A percentile compares a stretch with the other conserved stretches of the same genome.
Evolutionary conservation across 805 yeast genomes (phyloP).

Genomic region (Wickerhamiella australiensis): DNA sequence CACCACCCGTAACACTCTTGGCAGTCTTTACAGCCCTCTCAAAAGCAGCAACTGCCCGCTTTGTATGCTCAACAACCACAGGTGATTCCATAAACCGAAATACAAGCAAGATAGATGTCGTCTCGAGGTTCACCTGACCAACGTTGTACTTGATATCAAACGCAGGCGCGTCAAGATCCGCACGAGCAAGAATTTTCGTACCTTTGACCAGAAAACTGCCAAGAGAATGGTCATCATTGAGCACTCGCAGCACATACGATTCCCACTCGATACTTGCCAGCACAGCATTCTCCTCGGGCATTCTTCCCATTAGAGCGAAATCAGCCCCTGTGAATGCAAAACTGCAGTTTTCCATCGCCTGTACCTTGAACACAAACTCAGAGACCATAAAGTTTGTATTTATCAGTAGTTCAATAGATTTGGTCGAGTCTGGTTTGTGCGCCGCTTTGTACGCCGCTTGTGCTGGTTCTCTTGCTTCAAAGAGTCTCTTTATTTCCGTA

Average conservation of each 20-base stretch:
- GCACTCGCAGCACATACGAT: slow-evolving; percentile 4
- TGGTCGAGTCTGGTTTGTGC: too few relatives aligned
- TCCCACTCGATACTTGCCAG: slow-evolving; percentile 9
- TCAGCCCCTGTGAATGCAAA: slow-evolving; percentile 7
- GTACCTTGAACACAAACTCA: slow-evolving; percentile 6
- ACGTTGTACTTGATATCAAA: slow-evolving; percentile 10
- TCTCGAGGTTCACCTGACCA: slow-evolving; percentile 11
- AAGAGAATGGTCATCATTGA: not conserved
- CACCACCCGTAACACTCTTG: not conserved
- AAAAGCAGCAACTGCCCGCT: not conserved
- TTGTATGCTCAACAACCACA: not conserved
- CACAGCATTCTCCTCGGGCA: slow-evolving; percentile 8
- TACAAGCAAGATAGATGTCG: slow-evolving; percentile 2
- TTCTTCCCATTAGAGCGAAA: slow-evolving; percentile 4
- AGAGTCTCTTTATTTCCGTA: not conserved
- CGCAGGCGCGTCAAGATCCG: slow-evolving; percentile 13
- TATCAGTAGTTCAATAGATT: not conserved
- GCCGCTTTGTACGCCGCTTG: too few relatives aligned
- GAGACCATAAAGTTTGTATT: slow-evolving; percentile 7
- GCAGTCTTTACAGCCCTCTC: not conserved
- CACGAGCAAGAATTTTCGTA: slow-evolving; percentile 7
- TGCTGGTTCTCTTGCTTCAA: too few relatives aligned
- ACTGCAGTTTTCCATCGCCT: not conserved
- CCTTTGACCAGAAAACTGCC: slow-evolving; percentile 9
- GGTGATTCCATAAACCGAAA: slow-evolving; percentile 3